Base-by-base conservation (phyloP, 2,329 filamentous ascomycete species). In the Aspergillus novofumigatus region DNA sequence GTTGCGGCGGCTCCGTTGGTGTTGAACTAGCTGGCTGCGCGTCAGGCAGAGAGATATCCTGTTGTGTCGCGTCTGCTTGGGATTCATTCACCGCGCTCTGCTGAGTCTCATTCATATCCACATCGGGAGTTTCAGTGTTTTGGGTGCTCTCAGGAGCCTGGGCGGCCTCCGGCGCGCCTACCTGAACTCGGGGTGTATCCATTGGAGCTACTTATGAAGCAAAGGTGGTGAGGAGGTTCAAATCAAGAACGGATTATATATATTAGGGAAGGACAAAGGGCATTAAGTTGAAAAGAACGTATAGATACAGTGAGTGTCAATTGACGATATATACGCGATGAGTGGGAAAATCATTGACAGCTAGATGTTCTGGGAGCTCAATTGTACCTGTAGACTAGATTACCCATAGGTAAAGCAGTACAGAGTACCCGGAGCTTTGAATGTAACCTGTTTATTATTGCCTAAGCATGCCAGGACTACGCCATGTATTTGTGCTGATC, bases 71-170 rank as follows among this genome's bases (percentile, higher is more conserved):
- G 32, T 54, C 48, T 60, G 64, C 32, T 61, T 61, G 55, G 49
- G 59, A 35, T 26, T 62, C 62, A 17, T 60, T 57, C 17, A 35
- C 35, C 51, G 62, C 52, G 17, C 62, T 60, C 9, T 62, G 60
- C 10, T 62, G 60, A 14, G 60, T 59, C 17, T 57, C 62, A 20
- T 56, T 55, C 66, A 72, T 71, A 47, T 70, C 65, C 7, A 68
- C 61, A 56, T 72, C 69, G 23, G 58, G 58, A 25, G 47, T 58
- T 23, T 56, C 53, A 25, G 44, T 53, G 14, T 42, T 52, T 41
- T 58, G 47, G 28, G 58, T 21, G 21, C 38, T 55, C 25, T 41
- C 35, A 20, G 21, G 25, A 20, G 17, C 42, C 25, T 53, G 50
- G n/a, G 52, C 35, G 49, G 20, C 49, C 23, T 65, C 63, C 9